phyloP scores from a whole-genome alignment of 2,329 filamentous ascomycete species.

The Talaromyces piceae region DNA sequence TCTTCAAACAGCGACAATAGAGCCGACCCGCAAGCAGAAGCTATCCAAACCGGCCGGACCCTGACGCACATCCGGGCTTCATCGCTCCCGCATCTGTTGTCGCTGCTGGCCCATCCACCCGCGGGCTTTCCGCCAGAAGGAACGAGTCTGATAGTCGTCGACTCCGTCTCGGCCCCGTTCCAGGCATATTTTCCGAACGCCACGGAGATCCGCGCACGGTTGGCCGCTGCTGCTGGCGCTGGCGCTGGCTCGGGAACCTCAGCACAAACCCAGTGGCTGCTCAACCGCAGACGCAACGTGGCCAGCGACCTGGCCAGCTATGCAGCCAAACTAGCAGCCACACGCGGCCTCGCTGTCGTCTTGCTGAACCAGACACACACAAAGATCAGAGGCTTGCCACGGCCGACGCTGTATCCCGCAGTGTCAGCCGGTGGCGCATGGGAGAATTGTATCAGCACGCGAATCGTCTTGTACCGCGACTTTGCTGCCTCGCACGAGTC shows the following conservation, averaged over 20 bases:
- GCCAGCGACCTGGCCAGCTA: conserved; percentile 56
- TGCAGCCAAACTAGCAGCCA: conserved; percentile 64
- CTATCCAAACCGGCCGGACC: conserved; percentile 14
- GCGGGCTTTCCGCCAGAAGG: conserved; percentile 53
- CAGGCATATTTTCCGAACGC: conserved; percentile 67
- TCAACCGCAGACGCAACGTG: conserved; percentile 47
- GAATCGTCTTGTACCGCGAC: conserved; percentile 73
- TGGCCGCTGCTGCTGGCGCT: conserved; percentile 23
- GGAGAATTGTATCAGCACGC: conserved; percentile 68
- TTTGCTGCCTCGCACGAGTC: conserved; percentile 44
- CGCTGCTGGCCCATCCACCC: conserved; percentile 63
- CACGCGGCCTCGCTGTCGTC: conserved; percentile 65
- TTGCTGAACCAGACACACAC: conserved; percentile 74
- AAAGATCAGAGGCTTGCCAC: conserved; percentile 61
- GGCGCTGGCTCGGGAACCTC: conserved; percentile 15
- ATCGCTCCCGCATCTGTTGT: conserved; percentile 60
- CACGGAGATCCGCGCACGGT: conserved; percentile 26
- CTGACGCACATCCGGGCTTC: conserved; percentile 56
- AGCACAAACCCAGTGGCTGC: conserved; percentile 34
- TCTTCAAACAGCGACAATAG: not conserved
- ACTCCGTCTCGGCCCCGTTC: conserved; percentile 68
- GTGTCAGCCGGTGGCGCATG: conserved; percentile 64
- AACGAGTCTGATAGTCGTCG: conserved; percentile 66
- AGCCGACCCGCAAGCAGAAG: conserved; percentile 2
- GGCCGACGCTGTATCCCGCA: conserved; percentile 64